Percentiles rank a stretch among this genome's conserved stretches.
Conservation (phyloP, 768 basidiomycete species). For the Boletales sp. region DNA sequence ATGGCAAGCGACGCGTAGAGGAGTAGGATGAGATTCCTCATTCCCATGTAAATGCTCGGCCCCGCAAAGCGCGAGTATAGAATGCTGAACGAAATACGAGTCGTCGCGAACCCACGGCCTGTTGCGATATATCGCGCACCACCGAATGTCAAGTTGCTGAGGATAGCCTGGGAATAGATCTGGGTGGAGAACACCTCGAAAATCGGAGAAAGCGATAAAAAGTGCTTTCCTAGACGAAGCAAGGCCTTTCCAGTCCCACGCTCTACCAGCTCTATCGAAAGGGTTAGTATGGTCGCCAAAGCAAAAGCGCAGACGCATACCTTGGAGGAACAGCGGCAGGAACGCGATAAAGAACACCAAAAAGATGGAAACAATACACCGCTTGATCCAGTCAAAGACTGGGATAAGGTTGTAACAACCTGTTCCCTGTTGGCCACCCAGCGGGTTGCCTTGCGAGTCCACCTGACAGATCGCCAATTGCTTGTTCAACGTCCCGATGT, state of each 20-base stretch:
- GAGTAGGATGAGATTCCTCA: conserved; percentile 87
- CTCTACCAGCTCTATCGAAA: conserved; percentile 79
- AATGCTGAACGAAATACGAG: conserved; percentile 92
- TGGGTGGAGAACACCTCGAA: conserved; percentile 99
- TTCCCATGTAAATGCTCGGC: conserved; percentile 98
- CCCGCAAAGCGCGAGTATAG: conserved; percentile 98
- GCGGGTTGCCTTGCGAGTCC: conserved; percentile 74
- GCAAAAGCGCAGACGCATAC: conserved; percentile 38
- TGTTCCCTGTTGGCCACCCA: conserved; percentile 75
- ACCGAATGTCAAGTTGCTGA: conserved; percentile 96
- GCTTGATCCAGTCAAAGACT: conserved; percentile 97
- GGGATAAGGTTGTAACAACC: conserved; percentile 92
- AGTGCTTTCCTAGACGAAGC: conserved; percentile 93
- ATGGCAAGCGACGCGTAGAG: conserved; percentile 89
- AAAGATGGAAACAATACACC: conserved; percentile 96
- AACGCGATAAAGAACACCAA: conserved; percentile 98
- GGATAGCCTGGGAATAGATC: conserved; percentile 95
- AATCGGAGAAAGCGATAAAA: conserved; percentile 92
- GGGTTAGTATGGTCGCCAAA: conserved; percentile 1
- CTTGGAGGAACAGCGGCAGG: conserved; percentile 94
- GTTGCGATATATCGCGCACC: conserved; percentile 99
- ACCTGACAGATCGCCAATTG: conserved; percentile 84
- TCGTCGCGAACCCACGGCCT: conserved; percentile 98
- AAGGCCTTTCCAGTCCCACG: conserved; percentile 94
- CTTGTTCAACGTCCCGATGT: conserved; percentile 95